Base-by-base conservation (phyloP, 1,284 basidiomycete genomes). In the Takashimella tepidaria region DNA sequence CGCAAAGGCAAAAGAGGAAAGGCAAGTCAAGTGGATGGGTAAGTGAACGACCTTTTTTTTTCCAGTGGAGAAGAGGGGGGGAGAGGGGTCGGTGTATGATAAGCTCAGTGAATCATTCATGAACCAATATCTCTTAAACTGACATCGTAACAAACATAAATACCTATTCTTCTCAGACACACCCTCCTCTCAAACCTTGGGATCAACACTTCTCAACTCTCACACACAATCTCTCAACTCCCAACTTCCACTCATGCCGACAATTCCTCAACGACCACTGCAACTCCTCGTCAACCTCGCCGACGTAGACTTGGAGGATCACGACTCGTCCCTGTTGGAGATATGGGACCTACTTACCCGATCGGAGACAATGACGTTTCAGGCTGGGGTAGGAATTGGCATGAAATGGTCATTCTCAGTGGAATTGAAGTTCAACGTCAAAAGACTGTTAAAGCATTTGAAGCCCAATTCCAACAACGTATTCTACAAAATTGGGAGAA, bases 371-470 rank as follows among this genome's bases (percentile, higher is more conserved):
- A 56, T 10, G 72, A 74, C 53, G 64, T 74, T 10, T 62, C 60
- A 10, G 61, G 68, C 1, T 74, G 72, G 72, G 69, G 69, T 0
- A 61, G 72, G 47, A 74, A 74, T 53, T 72, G 68, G 69, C 72
- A 74, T 56, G 72, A 74, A 61, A 74, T 69, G 68, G 64, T 72
- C 22, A 74, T 74, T 22, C 62, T 74, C 6, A 64, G 63, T 45
- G 72, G 72, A 10, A 74, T 74, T 42, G 72, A 74, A 51, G 54
- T 65, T 24, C 72, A 74, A 60, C 53, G 72, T 20, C 69, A 72
- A 58, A 63, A 63, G 69, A 73, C 70, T 11, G 62, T 74, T 52
- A 70, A 69, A 53, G 56, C 62, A 20, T 74, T 74, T 58, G 63
- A 74, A 48, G 58, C 66, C 22, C 72, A 74, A 54, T 72, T 71